Base-by-base conservation (phyloP, 73 alveolate species). In the Paramecium sexaurelia region DNA sequence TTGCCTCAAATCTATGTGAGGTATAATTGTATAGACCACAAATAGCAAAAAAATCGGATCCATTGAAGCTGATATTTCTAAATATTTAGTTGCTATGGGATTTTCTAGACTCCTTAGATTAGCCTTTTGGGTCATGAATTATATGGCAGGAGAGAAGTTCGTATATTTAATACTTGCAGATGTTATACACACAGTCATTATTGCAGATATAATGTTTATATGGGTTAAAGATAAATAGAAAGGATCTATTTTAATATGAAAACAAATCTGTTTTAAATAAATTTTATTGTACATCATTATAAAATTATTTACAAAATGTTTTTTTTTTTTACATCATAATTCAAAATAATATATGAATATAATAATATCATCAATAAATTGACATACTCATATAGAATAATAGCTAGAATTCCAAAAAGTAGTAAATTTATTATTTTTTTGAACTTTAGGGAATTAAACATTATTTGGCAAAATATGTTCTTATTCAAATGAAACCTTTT, bases 151-250 rank as follows among this genome's bases (percentile, higher is more conserved):
- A 3, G 94, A 88, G 24, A 68, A 69, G 75, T 68, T 68, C 27
- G 55, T 69, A 35, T 75, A 69, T 68, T 88, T 88, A 24, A 88
- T 88, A 17, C 27, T 88, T n/a, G 94, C 90, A 68, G 94, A 88
- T 88, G 75, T 88, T 22, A 24, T 88, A 17, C 91, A 88, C 26
- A 88, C 91, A 3, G 17, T 88, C 20, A 55, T 88, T 0, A 75
- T 88, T 68, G 91, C 69, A 20, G 91, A 69, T 68, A 29, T 88
- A 7, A 61, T 82, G 43, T 45, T 68, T 68, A 22, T 88, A 11
- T 45, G 85, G 85, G 55, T 88, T 37, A 45, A 20, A 24, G 61
- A 87, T 20, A 87, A 69, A 69, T 45, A 82, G 40, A 19, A 87
- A 45, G 94, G 87, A 40, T 90, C 83, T 39, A 88, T 88, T 71